A percentile compares a stretch with the other conserved stretches of the same genome.
Evolutionary conservation across 1,139 yeast genomes (phyloP).

Genomic region (Taphrina communis): DNA sequence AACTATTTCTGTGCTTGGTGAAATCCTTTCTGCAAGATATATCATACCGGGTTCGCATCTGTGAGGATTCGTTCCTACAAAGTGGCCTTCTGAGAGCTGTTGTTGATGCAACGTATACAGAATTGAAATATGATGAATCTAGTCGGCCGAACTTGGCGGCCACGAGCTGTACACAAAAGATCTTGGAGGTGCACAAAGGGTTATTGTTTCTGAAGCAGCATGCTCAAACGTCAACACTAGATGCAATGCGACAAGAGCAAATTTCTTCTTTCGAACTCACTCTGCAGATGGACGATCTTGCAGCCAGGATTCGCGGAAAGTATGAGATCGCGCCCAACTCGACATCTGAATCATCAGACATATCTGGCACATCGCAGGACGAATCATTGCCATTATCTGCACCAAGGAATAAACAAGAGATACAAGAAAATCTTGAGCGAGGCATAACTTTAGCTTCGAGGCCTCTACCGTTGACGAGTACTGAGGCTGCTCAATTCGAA

Average conservation of each 20-base stretch:
- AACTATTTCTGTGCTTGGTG: background rate
- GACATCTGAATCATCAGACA: background rate
- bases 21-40: conserved; percentile 6
- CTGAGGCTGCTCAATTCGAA: background rate
- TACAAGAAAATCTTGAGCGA: background rate
- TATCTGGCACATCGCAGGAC: background rate
- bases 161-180: background rate
- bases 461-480: background rate
- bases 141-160: background rate
- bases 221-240: background rate
- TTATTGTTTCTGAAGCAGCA: conserved; percentile 1
- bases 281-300: background rate
- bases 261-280: background rate
- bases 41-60: background rate
- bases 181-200: conserved; percentile 12
- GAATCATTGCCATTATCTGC: background rate
- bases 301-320: background rate
- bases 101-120: background rate
- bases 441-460: background rate
- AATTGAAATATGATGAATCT: background rate
- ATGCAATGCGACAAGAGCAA: background rate
- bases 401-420: background rate
- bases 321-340: background rate
- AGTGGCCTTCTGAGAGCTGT: background rate
- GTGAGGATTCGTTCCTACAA: background rate